phyloP scores from a whole-genome alignment of 257 asterid genomes.

The Solanum gracilifrons region DNA sequence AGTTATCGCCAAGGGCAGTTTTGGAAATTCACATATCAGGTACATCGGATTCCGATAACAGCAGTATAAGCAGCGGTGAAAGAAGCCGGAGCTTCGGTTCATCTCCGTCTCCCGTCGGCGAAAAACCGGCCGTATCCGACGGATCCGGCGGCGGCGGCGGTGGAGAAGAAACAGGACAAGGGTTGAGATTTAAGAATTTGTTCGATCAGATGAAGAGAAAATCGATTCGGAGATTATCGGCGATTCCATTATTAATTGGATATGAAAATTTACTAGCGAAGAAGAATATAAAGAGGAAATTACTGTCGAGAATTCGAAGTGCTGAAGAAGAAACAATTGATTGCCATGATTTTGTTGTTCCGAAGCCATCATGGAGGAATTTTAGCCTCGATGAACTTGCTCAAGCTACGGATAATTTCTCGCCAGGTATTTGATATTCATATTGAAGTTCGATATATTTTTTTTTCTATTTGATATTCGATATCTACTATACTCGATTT shows the following conservation, averaged over 20 bases:
- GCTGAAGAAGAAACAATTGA: slow-evolving; percentile 40
- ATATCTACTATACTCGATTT: too few species aligned
- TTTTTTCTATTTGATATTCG: fast-evolving
- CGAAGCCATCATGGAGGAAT: slow-evolving; percentile 85
- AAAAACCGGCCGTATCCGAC: neutral
- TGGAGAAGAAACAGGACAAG: slow-evolving; percentile 12
- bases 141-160: too few species aligned
- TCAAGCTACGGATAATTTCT: slow-evolving; percentile 53
- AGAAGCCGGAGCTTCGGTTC: slow-evolving; percentile 29
- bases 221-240: slow-evolving; percentile 28
- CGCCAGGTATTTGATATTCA: slow-evolving; percentile 29
- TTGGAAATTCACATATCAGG: slow-evolving; percentile 44
- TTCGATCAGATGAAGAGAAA: slow-evolving; percentile 41
- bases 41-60: slow-evolving; percentile 26
- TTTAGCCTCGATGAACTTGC: slow-evolving; percentile 41
- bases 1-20: slow-evolving; percentile 72
- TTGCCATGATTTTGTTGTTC: slow-evolving; percentile 36
- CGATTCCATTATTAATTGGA: slow-evolving; percentile 18
- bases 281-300: slow-evolving; percentile 32
- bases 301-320: slow-evolving; percentile 39
- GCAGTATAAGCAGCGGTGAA: slow-evolving; percentile 19
- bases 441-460: neutral
- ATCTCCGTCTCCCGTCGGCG: slow-evolving; percentile 4
- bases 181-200: slow-evolving; percentile 33
- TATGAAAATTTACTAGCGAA: slow-evolving; percentile 19